These are phyloP conservation scores for Tuber calosporum DNA, from an alignment of 495 filamentous ascomycete genomes.

Conservation along the genomic window DNA sequence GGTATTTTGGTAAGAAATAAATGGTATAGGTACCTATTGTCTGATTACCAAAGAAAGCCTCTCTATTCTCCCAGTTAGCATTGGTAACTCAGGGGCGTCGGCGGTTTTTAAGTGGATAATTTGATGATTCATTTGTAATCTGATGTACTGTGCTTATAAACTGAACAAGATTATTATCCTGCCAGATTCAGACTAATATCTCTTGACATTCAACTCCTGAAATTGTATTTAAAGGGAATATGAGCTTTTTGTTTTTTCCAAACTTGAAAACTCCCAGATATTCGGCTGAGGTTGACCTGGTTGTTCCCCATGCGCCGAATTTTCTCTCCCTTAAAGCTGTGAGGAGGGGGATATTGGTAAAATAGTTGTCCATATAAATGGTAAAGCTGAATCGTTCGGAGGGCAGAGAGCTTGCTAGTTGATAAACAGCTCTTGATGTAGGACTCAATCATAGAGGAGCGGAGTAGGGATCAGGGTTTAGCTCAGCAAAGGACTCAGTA, in stretches of 20 bases:
- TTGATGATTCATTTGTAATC: too few relatives aligned
- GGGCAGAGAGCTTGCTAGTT: constrained; percentile 1
- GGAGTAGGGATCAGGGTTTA: neutral
- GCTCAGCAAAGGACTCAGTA: neutral
- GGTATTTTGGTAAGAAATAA: too few relatives aligned
- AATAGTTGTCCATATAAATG: neutral
- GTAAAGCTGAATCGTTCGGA: neutral
- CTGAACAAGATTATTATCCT: too few relatives aligned
- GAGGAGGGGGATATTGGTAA: constrained; percentile 8
- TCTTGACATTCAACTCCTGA: too few relatives aligned
- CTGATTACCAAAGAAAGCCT: constrained; percentile 2
- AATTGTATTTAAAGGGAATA: neutral
- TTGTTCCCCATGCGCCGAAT: neutral
- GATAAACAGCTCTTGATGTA: constrained; percentile 1
- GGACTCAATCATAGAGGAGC: neutral
- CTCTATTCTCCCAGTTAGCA: neutral
- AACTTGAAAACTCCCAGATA: neutral
- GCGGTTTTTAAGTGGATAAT: too few relatives aligned
- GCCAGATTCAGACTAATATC: too few relatives aligned
- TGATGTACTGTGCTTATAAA: too few relatives aligned
- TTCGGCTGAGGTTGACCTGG: neutral
- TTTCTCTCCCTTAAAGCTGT: neutral
- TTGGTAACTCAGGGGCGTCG: too few relatives aligned
- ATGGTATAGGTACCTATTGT: neutral
- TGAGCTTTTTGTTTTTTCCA: neutral